Evolutionary conservation across 129 eudicot species (phyloP).

Genomic region (Dittrichia graveolens): DNA sequence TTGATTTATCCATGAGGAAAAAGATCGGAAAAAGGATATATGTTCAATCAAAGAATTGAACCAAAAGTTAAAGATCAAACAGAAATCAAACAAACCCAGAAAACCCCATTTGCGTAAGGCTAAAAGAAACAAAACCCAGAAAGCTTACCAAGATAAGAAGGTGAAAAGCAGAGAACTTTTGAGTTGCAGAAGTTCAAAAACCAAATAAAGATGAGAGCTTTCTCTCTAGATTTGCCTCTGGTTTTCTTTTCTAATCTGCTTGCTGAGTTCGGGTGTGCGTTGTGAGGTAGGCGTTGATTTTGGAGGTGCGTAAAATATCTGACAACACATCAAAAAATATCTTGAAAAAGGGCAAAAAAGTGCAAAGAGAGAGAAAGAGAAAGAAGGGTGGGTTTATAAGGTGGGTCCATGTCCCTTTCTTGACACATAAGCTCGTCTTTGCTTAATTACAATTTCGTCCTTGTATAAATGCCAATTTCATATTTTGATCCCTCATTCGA

Average conservation of each 20-base stretch:
- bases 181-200: conserved; percentile 1
- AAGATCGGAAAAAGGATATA: conserved; percentile 12
- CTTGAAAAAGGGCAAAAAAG: conserved; percentile 33
- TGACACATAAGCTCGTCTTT: conserved; percentile 32
- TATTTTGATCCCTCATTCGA: background rate
- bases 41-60: conserved; percentile 15
- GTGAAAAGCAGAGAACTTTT: conserved; percentile 17
- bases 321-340: conserved; percentile 35
- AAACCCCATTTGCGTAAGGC: conserved; percentile 26
- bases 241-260: conserved; percentile 23
- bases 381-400: conserved; percentile 26
- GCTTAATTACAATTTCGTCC: conserved; percentile 25
- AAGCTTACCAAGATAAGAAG: conserved; percentile 26
- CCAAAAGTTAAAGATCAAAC: conserved; percentile 18
- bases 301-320: conserved; percentile 36
- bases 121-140: conserved; percentile 29
- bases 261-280: conserved; percentile 24
- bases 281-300: conserved; percentile 43
- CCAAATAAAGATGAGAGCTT: conserved; percentile 30
- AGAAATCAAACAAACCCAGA: conserved; percentile 29
- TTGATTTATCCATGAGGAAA: background rate
- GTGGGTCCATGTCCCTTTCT: conserved; percentile 70
- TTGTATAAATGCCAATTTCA: background rate
- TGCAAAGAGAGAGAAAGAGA: conserved; percentile 34
- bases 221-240: conserved; percentile 5